These are phyloP conservation scores for Leccinum holopus DNA, from an alignment of 1,284 basidiomycete genomes.

Conservation along the genomic window DNA sequence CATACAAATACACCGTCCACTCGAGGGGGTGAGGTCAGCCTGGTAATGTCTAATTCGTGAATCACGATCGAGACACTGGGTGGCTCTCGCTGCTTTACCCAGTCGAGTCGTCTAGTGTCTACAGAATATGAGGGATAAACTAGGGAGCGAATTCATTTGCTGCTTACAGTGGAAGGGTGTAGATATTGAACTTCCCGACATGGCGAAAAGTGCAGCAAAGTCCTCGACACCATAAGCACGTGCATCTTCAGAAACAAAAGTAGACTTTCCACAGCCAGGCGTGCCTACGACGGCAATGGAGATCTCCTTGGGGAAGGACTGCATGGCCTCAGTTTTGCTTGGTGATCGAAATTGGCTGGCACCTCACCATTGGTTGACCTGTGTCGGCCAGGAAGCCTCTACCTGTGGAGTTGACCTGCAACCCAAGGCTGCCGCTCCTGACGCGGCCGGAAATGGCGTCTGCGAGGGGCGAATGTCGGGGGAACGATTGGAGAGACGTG, in stretches of 20 bases:
- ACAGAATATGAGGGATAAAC: conserved; percentile 15
- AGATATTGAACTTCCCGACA: conserved; percentile 35
- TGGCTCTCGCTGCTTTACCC: conserved; percentile 34
- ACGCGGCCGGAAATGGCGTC: conserved; percentile 40
- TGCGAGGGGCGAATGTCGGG: conserved; percentile 31
- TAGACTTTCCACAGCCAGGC: conserved; percentile 68
- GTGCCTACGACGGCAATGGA: conserved; percentile 68
- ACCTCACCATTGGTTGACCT: conserved; percentile 32
- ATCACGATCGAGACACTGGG: conserved; percentile 32
- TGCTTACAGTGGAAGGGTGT: conserved; percentile 46
- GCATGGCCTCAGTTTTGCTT: conserved; percentile 21
- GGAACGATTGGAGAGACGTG: conserved; percentile 44
- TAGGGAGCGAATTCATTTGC: conserved; percentile 6
- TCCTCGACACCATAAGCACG: conserved; percentile 47
- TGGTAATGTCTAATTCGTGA: conserved; percentile 35
- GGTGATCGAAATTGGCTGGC: conserved; percentile 21
- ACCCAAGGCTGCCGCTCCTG: conserved; percentile 58
- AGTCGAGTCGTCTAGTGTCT: conserved; percentile 35
- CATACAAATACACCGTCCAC: conserved; percentile 73
- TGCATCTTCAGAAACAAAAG: conserved; percentile 66
- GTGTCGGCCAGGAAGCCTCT: conserved; percentile 43
- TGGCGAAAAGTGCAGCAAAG: conserved; percentile 26
- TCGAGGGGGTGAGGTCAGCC: conserved; percentile 48
- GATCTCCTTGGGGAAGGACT: conserved; percentile 39
- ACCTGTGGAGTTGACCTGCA: conserved; percentile 35